Evolutionary conservation across 768 basidiomycete genomes (phyloP), one percentile per base, ranked within the genome.

Genomic region (Pleurotus eryngii): DNA sequence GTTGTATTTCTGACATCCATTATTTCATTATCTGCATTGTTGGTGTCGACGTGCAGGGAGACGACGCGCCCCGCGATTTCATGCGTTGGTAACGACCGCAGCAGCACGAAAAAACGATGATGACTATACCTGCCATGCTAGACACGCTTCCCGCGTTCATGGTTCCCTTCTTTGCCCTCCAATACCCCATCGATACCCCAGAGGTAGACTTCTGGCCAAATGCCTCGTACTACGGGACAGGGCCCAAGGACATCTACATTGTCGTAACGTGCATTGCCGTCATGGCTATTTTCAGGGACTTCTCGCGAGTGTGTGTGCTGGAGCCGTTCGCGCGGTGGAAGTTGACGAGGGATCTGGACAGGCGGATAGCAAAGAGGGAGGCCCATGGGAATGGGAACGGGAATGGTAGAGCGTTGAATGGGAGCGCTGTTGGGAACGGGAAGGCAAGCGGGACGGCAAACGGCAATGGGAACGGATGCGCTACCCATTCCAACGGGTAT

Each of bases 231-330:
- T 95, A 92, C 68, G 76, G 66, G 49, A 85, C 82, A 20, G 93
- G 93, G n/a, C 73, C 74, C 26, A 78, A 82, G 58, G 97, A 99
- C 69, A 71, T 81, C n/a, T 93, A 85, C 66, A 68, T 96, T 64
- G 78, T 95, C 57, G 71, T 94, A 56, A 81, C 86, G n/a, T 89
- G 83, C 71, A 91, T 97, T 57, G 82, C 88, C 12, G 74, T 87
- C 62, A 94, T 97, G 84, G 92, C 92, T n/a, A 64, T 94, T 53
- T 70, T 93, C 24, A 85, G 97, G 60, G 95, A 96, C 74, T 72
- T 83, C 30, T 70, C 85, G 40, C 85, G 97, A 64, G 71, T 95
- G 18, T 78, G 76, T 61, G 63, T 95, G 35, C 83, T 93, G 60
- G 87, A 88, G 66, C 92, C 95, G 8, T 83, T 97, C 56, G 95